Evolutionary conservation across 2,329 filamentous ascomycete genomes (phyloP), one percentile per base, ranked within the genome.

Genomic region (Sarocladiaceae sp.): DNA sequence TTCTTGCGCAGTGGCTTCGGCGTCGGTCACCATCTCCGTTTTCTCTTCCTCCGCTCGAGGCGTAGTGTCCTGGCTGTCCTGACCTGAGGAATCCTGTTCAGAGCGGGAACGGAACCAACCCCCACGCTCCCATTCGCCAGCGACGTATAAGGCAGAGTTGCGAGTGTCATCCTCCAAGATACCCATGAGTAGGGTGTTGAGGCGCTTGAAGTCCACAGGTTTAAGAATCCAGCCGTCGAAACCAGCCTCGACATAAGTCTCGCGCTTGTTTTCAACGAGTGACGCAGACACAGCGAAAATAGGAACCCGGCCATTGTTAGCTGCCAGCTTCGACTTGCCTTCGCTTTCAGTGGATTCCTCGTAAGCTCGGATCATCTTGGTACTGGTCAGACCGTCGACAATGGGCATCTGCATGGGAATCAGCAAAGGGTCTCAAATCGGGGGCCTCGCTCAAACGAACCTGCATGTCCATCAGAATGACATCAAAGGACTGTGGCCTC

Each of bases 201-300:
- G 69, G 7, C 88, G 75, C 52, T 80, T 78, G 58, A 95, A 94
- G 48, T 91, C 82, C 34, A 95, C 85, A 0, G 88, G 88, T 56
- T 95, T 95, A 46, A 94, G 67, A 20, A 95, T 89, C 88, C 88
- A 95, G 19, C 85, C 89, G 52, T 95, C 88, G 52, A 95, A 95
- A 0, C 89, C 89, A 6, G 81, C 80, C 34, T 85, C 73, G 33
- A 88, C 76, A 52, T 95, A 95, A 0, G 64, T 75, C 32, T 82
- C 69, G 42, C 69, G 75, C 34, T 89, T 76, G 15, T 71, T 74
- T 58, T 95, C 89, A 1, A 85, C 57, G 2, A 95, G 67, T 1
- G 87, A 91, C 6, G 89, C 88, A 0, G 88, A 95, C 1, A 95
- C 88, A 0, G 88, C 89, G 53, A 95, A 88, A 42, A 95, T 84